Conservation (phyloP, 257 asterid species). For the Capsicum rhomboideum region DNA sequence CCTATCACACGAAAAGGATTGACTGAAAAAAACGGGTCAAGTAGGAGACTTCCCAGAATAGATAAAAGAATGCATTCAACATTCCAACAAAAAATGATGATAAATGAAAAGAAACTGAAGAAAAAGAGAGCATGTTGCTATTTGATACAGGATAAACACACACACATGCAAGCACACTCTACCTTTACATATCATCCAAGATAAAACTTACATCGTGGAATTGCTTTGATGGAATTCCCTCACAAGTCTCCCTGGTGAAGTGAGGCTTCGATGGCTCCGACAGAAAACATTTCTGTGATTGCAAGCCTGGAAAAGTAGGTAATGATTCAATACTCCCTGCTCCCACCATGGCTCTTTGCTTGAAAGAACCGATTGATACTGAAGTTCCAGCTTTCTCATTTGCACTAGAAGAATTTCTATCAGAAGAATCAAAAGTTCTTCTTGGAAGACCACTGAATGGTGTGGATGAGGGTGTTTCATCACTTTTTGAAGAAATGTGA, state of each 20-base stretch:
- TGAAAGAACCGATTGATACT: constrained; percentile 24
- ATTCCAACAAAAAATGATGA: background rate
- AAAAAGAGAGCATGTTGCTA: background rate
- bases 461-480: constrained; percentile 14
- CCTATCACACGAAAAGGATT: background rate
- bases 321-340: constrained; percentile 26
- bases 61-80: background rate
- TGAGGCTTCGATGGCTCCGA: constrained; percentile 31
- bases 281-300: constrained; percentile 22
- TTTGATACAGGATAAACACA: background rate
- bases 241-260: constrained; percentile 31
- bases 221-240: constrained; percentile 48
- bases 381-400: constrained; percentile 36
- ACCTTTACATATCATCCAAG: constrained; percentile 6
- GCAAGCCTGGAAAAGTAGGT: constrained; percentile 21
- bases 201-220: constrained; percentile 53
- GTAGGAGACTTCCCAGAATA: background rate
- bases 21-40: background rate
- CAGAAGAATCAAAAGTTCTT: constrained; percentile 15
- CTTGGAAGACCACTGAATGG: constrained; percentile 17
- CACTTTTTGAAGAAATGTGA: constrained; percentile 1
- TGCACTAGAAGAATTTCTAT: constrained; percentile 25
- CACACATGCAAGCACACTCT: background rate
- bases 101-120: background rate
- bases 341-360: constrained; percentile 21